phyloP scores from a whole-genome alignment of 139 green algal species.

The Chlorella sp. region DNA sequence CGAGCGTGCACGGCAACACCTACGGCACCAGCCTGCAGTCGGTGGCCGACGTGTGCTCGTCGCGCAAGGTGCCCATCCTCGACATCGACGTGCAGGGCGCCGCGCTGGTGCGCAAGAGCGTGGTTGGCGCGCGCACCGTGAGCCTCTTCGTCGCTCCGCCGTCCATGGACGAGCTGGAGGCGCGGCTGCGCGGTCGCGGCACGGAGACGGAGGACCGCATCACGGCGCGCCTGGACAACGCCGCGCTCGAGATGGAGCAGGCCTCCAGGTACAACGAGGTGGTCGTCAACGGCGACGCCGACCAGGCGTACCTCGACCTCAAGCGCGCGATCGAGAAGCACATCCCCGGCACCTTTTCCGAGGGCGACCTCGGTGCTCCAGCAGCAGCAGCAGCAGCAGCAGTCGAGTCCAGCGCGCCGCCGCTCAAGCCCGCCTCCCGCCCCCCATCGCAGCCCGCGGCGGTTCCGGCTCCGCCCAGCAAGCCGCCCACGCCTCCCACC shows the following conservation, averaged over 20 bases:
- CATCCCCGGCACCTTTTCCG: no score
- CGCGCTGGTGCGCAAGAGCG: no score
- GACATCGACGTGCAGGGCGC: no score
- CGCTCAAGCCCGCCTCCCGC: neutral
- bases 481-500: neutral
- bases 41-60: no score
- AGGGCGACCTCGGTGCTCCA: neutral
- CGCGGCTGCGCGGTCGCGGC: conserved; percentile 52
- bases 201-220: conserved; percentile 79
- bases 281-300: conserved; percentile 70
- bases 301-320: conserved; percentile 38
- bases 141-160: no score
- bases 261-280: conserved; percentile 58
- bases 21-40: no score
- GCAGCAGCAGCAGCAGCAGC: neutral
- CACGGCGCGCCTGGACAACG: conserved; percentile 55
- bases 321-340: conserved; percentile 7
- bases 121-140: no score
- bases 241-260: conserved; percentile 55
- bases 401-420: neutral
- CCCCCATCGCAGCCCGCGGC: neutral
- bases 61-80: no score
- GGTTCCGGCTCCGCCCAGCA: neutral
- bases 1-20: no score
- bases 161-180: no score